Base-by-base conservation (phyloP, 345 rosid species). In the Acer campestre region DNA sequence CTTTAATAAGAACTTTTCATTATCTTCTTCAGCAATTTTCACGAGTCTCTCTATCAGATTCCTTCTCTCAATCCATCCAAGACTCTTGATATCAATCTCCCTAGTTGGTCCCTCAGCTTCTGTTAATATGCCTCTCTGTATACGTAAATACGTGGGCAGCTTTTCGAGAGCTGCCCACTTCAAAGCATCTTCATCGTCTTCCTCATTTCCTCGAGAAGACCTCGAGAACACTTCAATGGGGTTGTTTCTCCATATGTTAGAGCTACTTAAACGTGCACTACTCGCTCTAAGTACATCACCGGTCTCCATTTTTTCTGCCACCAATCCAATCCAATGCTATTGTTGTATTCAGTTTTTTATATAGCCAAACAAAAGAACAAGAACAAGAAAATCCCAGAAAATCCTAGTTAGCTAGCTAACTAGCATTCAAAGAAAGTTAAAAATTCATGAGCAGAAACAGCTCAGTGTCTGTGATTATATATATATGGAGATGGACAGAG, bases 161-260 rank as follows among this genome's bases (percentile, higher is more conserved):
- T 86, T 95, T 84, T 95, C 94, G 3, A 95, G 12, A 58, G 98
- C 98, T 58, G 98, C 98, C 98, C 98, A 95, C 81, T 61, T 91
- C 73, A 93, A 84, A 61, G 93, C 98, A 85, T 90, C 97, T 77
- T 93, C 97, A 74, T 87, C 90, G 18, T 91, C 85, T 0, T 89
- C 94, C 16, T 77, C 63, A 20, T 59, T 7, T 16, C 63, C 84
- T 27, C 75, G 75, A 40, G 86, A 85, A 13, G 95, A 85, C 82
- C 68, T 83, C 9, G 90, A 75, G 70, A 91, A 91, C 23, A 76
- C 84, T 46, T 91, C 89, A 68, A 70, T 23, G 12, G 82, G 63
- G 3, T 76, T 82, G 77, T 67, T 80, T 71, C 88, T 81, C 90
- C 88, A 86, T 31, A 85, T 82, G 77, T 65, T 80, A 2, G 90